Evolutionary conservation across 2,329 filamentous ascomycete genomes (phyloP).

Genomic region (Verticillium alfalfae): DNA sequence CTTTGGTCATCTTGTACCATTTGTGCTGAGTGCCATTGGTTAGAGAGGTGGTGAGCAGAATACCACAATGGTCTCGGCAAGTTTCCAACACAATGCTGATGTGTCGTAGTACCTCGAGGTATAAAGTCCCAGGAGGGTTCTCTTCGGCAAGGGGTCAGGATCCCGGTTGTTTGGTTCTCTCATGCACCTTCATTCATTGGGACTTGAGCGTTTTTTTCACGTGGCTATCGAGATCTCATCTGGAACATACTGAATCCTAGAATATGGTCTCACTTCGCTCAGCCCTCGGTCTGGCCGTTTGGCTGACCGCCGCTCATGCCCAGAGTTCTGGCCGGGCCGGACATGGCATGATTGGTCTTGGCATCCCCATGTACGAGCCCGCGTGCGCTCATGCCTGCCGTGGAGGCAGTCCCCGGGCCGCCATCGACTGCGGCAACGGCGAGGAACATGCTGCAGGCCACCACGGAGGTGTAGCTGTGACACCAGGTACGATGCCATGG

Average conservation of each 20-base stretch:
- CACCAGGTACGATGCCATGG: background rate
- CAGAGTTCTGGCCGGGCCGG: background rate
- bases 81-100: too few relatives aligned
- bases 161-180: background rate
- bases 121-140: background rate
- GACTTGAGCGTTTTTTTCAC: background rate
- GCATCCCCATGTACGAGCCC: conserved; percentile 22
- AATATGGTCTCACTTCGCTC: background rate
- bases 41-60: background rate
- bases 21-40: background rate
- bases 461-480: conserved; percentile 1
- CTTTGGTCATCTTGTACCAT: background rate
- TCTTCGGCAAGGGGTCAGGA: background rate
- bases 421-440: background rate
- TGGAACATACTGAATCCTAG: background rate
- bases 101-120: too few relatives aligned
- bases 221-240: background rate
- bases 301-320: background rate
- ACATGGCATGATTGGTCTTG: conserved; percentile 1
- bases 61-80: background rate
- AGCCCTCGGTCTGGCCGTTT: background rate
- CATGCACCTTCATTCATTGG: background rate
- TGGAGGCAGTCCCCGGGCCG: background rate
- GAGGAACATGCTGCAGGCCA: conserved; percentile 1
- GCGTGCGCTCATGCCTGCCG: conserved; percentile 28